Evolutionary conservation across 495 filamentous ascomycete species (phyloP).

Genomic region (Penicillium steckii): DNA sequence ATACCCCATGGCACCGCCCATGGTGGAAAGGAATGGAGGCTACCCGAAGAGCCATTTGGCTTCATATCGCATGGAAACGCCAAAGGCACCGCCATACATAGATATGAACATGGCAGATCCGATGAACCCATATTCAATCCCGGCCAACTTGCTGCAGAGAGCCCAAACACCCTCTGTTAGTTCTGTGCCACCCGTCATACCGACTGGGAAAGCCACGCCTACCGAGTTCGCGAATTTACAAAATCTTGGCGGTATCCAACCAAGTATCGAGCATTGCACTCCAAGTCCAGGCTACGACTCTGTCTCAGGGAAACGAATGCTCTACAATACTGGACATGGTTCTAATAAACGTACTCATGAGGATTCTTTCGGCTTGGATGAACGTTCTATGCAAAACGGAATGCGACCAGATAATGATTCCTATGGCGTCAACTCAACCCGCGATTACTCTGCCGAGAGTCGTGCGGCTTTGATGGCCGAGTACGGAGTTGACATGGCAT

Average conservation of each 20-base stretch:
- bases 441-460: slow-evolving; percentile 30
- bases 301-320: slow-evolving; percentile 24
- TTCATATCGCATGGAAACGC: slow-evolving; percentile 32
- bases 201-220: slow-evolving; percentile 22
- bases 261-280: slow-evolving; percentile 22
- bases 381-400: slow-evolving; percentile 49
- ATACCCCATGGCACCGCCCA: slow-evolving; percentile 33
- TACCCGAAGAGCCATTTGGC: slow-evolving; percentile 30
- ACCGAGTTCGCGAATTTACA: slow-evolving; percentile 22
- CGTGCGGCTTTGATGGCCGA: slow-evolving; percentile 33
- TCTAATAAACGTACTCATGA: slow-evolving; percentile 40
- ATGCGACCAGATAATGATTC: slow-evolving; percentile 47
- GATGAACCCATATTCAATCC: slow-evolving; percentile 24
- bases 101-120: slow-evolving; percentile 30
- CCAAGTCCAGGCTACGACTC: slow-evolving; percentile 29
- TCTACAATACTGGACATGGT: slow-evolving; percentile 33
- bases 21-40: slow-evolving; percentile 18
- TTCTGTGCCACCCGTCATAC: slow-evolving; percentile 18
- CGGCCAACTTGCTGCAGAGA: slow-evolving; percentile 19
- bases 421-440: slow-evolving; percentile 21
- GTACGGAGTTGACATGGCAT: slow-evolving; percentile 43
- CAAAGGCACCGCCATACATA: slow-evolving; percentile 27
- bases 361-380: slow-evolving; percentile 42
- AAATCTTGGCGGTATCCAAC: slow-evolving; percentile 1
- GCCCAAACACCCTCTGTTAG: slow-evolving; percentile 25